A percentile compares a stretch with the other conserved stretches of the same genome.
Evolutionary conservation across 148 eudicot genomes (phyloP).

Genomic region (Rhododendron griersonianum): DNA sequence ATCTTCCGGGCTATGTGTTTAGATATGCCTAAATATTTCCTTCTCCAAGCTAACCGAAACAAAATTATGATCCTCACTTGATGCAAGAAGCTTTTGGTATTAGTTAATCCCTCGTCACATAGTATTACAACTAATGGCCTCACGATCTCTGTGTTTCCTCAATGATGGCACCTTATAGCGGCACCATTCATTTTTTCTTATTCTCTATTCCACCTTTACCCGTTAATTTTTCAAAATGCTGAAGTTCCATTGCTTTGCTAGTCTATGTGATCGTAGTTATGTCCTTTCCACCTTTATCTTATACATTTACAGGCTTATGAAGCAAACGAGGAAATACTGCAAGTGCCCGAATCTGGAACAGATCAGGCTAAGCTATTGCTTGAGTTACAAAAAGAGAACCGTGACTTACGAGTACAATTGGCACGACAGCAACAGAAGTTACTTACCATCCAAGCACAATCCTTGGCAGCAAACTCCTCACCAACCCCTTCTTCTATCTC

Average conservation of each 20-base stretch:
- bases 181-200: background rate
- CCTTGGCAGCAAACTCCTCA: slow-evolving; percentile 58
- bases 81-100: background rate
- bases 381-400: slow-evolving; percentile 76
- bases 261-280: background rate
- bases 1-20: background rate
- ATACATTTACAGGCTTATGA: slow-evolving; percentile 45
- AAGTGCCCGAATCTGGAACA: slow-evolving; percentile 42
- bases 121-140: background rate
- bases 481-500: slow-evolving; percentile 49
- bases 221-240: background rate
- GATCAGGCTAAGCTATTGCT: slow-evolving; percentile 71
- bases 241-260: background rate
- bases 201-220: background rate
- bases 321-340: slow-evolving; percentile 53
- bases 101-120: background rate
- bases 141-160: background rate
- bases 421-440: slow-evolving; percentile 84
- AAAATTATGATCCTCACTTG: background rate
- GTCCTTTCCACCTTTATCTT: background rate
- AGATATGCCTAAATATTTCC: background rate
- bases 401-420: slow-evolving; percentile 60
- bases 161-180: background rate
- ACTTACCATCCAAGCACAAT: slow-evolving; percentile 58
- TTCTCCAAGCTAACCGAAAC: background rate